phyloP scores from a whole-genome alignment of 208 protist genomes.

The Leishmania amazonensis region DNA sequence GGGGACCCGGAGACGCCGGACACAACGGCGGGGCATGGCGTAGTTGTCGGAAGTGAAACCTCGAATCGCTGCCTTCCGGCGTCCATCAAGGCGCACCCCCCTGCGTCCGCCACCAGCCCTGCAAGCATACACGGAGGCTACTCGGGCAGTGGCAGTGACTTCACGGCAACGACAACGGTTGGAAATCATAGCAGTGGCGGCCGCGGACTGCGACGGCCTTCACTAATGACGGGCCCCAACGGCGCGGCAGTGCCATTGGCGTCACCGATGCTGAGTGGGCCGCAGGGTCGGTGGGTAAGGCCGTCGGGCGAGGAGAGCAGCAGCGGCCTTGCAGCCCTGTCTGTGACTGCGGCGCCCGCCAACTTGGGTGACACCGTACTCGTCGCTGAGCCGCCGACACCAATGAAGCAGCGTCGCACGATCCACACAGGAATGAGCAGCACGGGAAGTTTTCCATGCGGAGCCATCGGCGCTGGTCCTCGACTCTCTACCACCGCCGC shows the following conservation, averaged over 20 bases:
- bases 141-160: neutral
- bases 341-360: constrained; percentile 29
- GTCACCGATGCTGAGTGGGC: neutral
- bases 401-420: constrained; percentile 63
- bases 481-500: neutral
- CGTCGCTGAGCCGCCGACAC: constrained; percentile 31
- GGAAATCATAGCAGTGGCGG: neutral
- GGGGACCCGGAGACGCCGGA: neutral
- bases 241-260: neutral
- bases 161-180: neutral
- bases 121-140: neutral
- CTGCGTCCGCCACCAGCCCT: neutral
- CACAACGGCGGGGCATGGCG: constrained; percentile 24
- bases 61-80: constrained; percentile 7
- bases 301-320: constrained; percentile 1
- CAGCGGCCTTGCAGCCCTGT: neutral
- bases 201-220: neutral
- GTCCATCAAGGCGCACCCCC: neutral
- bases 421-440: constrained; percentile 29
- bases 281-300: constrained; percentile 6
- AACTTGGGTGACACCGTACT: constrained; percentile 15
- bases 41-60: constrained; percentile 7
- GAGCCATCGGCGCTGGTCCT: neutral
- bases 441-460: neutral
- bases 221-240: constrained; percentile 1